Base-by-base conservation (phyloP, 257 asterid species). In the Fraxinus quadrangulata region DNA sequence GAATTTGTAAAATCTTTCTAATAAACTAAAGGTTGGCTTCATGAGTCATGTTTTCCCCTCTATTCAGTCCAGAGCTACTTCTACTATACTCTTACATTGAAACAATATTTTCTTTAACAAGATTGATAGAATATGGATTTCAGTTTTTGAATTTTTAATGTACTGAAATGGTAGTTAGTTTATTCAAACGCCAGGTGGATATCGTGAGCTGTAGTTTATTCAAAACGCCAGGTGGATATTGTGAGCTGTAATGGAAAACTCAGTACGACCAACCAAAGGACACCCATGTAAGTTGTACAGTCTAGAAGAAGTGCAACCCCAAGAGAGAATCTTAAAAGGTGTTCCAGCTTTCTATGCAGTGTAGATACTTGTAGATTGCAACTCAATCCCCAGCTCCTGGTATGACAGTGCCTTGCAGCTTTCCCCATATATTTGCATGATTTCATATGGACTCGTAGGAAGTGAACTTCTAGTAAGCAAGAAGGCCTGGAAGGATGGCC, bases 1-100 rank as follows among this genome's bases (percentile, higher is more conserved):
- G 66, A 56, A 56, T 56, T 56, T 56, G 66, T 56, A 56, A 56
- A 56, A n/a, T 56, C 24, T 56, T 56, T 56, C 24, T 56, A 56
- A 56, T 56, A 17, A 16, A 47, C 7, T n/a, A 19, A 6, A 1
- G 13, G 66, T n/a, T 0, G 26, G 65, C 65, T 17, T 54, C 65
- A 56, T 4, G 2, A n/a, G 19, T 24, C 34, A 63, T 63, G 10
- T 63, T 61, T 61, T 3, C 36, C 34, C 26, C 34, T 24, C 69
- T 63, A 23, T 63, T 63, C 19, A 26, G 66, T n/a, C 28, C 66
- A 56, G 66, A 56, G 66, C 66, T 6, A 56, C 66, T 56, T 56
- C 24, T n/a, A 56, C 66, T n/a, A 56, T 47, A n/a, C 26, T 5
- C 28, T 56, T 5, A n/a, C 21, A 56, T 17, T n/a, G 12, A 56